phyloP scores from a whole-genome alignment of 495 filamentous ascomycete species.

The Paragyromitra xinjiangensis region DNA sequence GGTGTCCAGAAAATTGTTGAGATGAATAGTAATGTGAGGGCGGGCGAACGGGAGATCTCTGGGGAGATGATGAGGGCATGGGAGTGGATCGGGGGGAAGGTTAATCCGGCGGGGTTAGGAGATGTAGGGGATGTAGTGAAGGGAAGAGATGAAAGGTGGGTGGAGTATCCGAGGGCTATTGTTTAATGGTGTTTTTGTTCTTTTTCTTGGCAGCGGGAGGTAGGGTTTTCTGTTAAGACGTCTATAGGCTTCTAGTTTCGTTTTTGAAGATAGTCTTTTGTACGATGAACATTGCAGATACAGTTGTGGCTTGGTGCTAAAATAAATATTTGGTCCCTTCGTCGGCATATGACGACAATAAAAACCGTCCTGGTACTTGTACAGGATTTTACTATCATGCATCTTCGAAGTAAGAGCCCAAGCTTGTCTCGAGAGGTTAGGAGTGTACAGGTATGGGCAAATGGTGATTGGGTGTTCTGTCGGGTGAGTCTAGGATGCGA shows the following conservation, averaged over 20 bases:
- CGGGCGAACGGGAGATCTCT: slow-evolving; percentile 79
- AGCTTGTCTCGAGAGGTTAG: too few relatives aligned
- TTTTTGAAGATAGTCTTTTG: not conserved
- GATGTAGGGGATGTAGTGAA: slow-evolving; percentile 1
- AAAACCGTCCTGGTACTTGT: not conserved
- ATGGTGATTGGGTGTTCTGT: too few relatives aligned
- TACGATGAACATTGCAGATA: not conserved
- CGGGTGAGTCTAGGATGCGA: too few relatives aligned
- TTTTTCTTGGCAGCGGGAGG: not conserved
- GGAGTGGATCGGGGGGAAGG: slow-evolving; percentile 85
- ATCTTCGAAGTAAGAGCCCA: too few relatives aligned
- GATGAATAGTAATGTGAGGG: slow-evolving; percentile 89
- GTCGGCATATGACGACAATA: not conserved
- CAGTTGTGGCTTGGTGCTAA: not conserved
- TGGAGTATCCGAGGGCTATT: slow-evolving; percentile 41
- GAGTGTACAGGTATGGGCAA: too few relatives aligned
- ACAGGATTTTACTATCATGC: too few relatives aligned
- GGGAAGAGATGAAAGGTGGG: not conserved
- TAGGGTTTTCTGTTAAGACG: not conserved
- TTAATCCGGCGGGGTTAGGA: slow-evolving; percentile 24
- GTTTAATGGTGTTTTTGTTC: slow-evolving; percentile 23
- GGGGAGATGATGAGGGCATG: slow-evolving; percentile 90
- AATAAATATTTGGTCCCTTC: not conserved
- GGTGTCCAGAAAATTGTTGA: slow-evolving; percentile 85
- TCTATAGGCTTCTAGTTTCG: not conserved